Evolutionary conservation across 139 green algal species (phyloP), one percentile per base, ranked within the genome.

Genomic region (Chlorella sp.): DNA sequence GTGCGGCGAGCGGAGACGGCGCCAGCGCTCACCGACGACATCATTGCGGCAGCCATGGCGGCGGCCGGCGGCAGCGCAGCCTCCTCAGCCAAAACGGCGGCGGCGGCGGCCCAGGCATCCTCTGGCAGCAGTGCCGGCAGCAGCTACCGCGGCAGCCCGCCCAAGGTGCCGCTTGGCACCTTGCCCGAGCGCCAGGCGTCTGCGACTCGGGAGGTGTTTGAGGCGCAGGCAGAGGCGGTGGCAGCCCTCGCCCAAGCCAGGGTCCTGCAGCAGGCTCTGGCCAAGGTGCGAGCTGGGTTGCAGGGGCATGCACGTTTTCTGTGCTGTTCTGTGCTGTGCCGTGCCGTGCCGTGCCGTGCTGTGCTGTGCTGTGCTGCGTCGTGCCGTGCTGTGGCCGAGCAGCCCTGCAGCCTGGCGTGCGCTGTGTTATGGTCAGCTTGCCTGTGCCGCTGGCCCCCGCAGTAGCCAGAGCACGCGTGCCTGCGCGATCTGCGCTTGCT

Each of bases 201-300:
- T 7, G 24, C 20, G 9, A 56, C 64, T 0, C 19, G 79, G 22
- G 79, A 84, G 32, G 13, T 84, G 43, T 76, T 84, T 46, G 43
- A 48, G 44, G 79, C 79, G 19, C 79, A 84, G 43, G 79, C 79
- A 13, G 79, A 84, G 43, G 64, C 79, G 8, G 62, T 65, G 79
- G 64, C 64, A 1, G 79, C 79, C 3, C 43, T 51, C 8, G 36
- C 79, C 43, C 79, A 84, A n/a, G 79, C 64, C 44, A 34, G 14
- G 32, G 79, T 75, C n/a, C 43, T 84, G 30, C 79, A 76, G 64
- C 64, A 76, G n/a, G 79, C 79, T 43, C 79, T 84, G 20, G 43
- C 32, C 0, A 43, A 51, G 79, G 79, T 84, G 79, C 28, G 76
- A 40, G 54, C 51, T 17, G n/a, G 56, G 30, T 11, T 14, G 48